Evolutionary conservation across 148 eudicot genomes (phyloP).

Genomic region (Amaranthus cruentus): DNA sequence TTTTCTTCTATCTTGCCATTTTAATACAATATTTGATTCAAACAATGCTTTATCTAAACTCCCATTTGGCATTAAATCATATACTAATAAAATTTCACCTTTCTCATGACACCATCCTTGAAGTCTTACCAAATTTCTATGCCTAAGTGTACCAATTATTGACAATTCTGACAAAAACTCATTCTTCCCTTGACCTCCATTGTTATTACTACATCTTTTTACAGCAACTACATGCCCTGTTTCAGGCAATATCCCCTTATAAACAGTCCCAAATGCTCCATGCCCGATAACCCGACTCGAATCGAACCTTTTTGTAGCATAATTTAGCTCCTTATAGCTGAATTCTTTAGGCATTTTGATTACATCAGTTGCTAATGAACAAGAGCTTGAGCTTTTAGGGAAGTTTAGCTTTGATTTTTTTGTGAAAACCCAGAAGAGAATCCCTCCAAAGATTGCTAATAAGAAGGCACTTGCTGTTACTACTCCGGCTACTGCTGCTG

Average conservation of each 20-base stretch:
- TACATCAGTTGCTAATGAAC: conserved; percentile 46
- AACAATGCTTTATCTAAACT: conserved; percentile 73
- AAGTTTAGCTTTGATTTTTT: conserved; percentile 38
- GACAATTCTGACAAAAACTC: conserved; percentile 85
- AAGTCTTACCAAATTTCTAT: conserved; percentile 72
- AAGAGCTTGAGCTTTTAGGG: conserved; percentile 15
- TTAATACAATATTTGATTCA: conserved; percentile 51
- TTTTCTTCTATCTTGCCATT: conserved; percentile 58
- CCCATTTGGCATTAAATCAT: conserved; percentile 84
- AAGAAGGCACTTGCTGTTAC: conserved; percentile 74
- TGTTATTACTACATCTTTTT: conserved; percentile 62
- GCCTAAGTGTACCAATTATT: conserved; percentile 78
- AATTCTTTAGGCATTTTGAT: conserved; percentile 77
- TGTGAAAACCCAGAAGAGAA: conserved; percentile 58
- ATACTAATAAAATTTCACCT: conserved; percentile 69
- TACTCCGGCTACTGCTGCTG: conserved; percentile 76
- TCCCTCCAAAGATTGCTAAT: conserved; percentile 45
- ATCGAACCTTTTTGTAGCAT: conserved; percentile 64
- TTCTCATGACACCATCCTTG: conserved; percentile 95
- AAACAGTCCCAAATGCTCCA: conserved; percentile 85
- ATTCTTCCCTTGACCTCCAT: conserved; percentile 55
- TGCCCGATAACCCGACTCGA: conserved; percentile 59
- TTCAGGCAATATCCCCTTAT: conserved; percentile 53
- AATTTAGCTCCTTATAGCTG: conserved; percentile 67
- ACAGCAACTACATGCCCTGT: conserved; percentile 67